phyloP scores from a whole-genome alignment of 805 yeast species.

The Candida nanaspora region DNA sequence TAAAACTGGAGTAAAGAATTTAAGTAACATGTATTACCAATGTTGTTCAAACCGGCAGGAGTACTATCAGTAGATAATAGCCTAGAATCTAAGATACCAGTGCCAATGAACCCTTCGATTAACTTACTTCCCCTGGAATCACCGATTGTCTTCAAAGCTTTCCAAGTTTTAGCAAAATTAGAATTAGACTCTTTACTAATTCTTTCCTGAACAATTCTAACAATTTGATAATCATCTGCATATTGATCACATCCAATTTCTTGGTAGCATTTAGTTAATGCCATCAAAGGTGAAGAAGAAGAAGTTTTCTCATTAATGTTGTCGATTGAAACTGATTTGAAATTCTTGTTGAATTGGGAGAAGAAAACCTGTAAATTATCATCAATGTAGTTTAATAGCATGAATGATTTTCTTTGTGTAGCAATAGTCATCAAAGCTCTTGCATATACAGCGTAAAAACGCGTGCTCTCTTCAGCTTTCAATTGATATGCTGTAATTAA shows the following conservation, averaged over 20 bases:
- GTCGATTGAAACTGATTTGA: no score
- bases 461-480: constrained; percentile 45
- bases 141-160: constrained; percentile 51
- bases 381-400: constrained; percentile 50
- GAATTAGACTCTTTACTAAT: constrained; percentile 29
- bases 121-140: constrained; percentile 45
- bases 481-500: constrained; percentile 69
- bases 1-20: constrained; percentile 88
- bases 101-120: constrained; percentile 46
- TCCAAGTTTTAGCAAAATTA: constrained; percentile 51
- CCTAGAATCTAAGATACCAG: constrained; percentile 57
- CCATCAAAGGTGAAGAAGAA: no score
- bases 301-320: no score
- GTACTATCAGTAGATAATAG: constrained; percentile 57
- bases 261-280: constrained; percentile 14
- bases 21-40: constrained; percentile 93
- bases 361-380: constrained; percentile 30
- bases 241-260: constrained; percentile 40
- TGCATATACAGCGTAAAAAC: constrained; percentile 33
- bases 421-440: constrained; percentile 62
- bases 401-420: constrained; percentile 44
- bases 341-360: not conserved
- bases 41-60: constrained; percentile 91
- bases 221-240: constrained; percentile 51
- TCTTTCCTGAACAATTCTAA: constrained; percentile 44